Base-by-base conservation (phyloP, 306 rosid species). In the Alnus glutinosa region DNA sequence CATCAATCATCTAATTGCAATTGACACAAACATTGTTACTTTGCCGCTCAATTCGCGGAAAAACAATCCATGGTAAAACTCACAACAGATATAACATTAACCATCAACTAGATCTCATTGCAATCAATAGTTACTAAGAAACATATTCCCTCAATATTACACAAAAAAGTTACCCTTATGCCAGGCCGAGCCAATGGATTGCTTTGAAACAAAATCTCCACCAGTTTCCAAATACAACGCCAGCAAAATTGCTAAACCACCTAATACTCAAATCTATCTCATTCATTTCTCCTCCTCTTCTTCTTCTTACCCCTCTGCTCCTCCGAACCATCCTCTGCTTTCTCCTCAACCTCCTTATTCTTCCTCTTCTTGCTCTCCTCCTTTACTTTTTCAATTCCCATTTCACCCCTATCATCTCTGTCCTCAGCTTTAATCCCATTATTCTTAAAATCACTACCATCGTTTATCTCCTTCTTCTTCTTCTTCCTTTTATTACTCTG, bases 221-320 rank as follows among this genome's bases (percentile, higher is more conserved):
- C 30, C 6, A 23, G 37, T 28, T 59, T 59, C 36, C 66, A 59
- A 59, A 59, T 59, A 59, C 37, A 1, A 59, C 16, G 28, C 37
- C 66, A 28, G 32, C 34, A 30, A 59, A 28, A 59, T 59, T 59
- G 66, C 66, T 28, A 28, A 59, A 59, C 30, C 36, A 19, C 12
- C 36, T 23, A 19, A 23, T 28, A 59, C 36, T 23, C 66, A 7
- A 7, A 57, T n/a, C 28, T 34, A 18, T 12, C 66, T 75, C 72
- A 76, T 28, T 47, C 42, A 19, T 63, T 71, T 71, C 62, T 76
- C 67, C 73, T 84, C 72, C 73, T 84, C 77, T 71, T 80, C 59
- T 80, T 84, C 59, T 30, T 75, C 34, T 76, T 77, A 10, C 46
- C 75, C 15, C 52, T 49, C 52, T 49, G 52, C 52, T 49, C 52